Base-by-base conservation (phyloP, 805 yeast species). In the Starmerella ratchasimensis region DNA sequence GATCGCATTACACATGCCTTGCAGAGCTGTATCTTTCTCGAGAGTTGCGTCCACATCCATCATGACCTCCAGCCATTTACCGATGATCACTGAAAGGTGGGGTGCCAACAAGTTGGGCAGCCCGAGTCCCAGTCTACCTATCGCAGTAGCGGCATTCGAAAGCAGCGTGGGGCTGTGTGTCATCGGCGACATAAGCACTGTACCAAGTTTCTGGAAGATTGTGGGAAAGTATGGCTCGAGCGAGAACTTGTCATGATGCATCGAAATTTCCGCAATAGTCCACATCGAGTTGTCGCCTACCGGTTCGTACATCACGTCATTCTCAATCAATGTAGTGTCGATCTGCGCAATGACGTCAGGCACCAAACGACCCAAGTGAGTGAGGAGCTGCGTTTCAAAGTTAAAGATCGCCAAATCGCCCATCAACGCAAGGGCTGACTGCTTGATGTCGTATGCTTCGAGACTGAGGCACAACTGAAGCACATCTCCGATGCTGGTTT, bases 241-340 rank as follows among this genome's bases (percentile, higher is more conserved):
- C 18, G 47, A 41, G 28, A 50, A 48, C 39, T 43, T 37, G 9
- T 46, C 55, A 13, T 71, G 52, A 39, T 80, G 69, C 51, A 84
- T 63, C 3, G 82, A 67, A 22, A 90, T 72, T 56, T 90, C 94
- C 31, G 98, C 97, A 11, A 80, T 61, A 2, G 94, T 72, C 98
- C 98, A 90, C 34, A 82, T 74, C 1, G 97, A 90, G 57, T 90
- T 90, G 58, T 80, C 81, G 50, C 76, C 76, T 2, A 80, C 83
- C 0, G 88, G 73, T 46, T 72, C 68, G 48, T 80, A 67, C 17
- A 30, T 22, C 14, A 38, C 36, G 22, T 43, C 46, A 56, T 80
- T 93, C 4, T 79, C 75, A 18, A 48, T 37, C 25, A 21, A 38
- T 6, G 18, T 23, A 19, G 41, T 17, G 22, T 55, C 57, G 44